Base-by-base conservation (phyloP, 2,329 filamentous ascomycete genomes). In the Alternaria sp. region DNA sequence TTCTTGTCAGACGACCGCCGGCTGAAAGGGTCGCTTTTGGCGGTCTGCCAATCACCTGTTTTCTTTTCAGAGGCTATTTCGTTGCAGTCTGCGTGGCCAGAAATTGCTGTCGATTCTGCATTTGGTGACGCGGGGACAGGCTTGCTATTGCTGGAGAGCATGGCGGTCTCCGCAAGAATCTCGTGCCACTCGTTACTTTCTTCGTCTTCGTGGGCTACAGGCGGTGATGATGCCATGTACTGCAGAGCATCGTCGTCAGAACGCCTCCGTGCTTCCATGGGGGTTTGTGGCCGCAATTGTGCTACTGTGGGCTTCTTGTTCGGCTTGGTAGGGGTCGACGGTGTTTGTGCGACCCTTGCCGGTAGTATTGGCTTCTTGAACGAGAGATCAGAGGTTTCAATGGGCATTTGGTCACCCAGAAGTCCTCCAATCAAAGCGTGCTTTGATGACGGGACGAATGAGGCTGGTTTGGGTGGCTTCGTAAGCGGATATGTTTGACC, bases 81-180 rank as follows among this genome's bases (percentile, higher is more conserved):
- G 5, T 64, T 54, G 11, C 52, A 52, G 40, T 72, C 61, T 17
- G 69, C 71, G 54, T 77, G 78, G 54, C 62, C 74, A 59, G 72
- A 84, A 63, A 72, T 77, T 7, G 78, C 77, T 37, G 66, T 75
- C 5, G 79, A 80, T 5, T 74, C 73, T 42, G 73, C 75, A 37
- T 68, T 63, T 26, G 79, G 79, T 21, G 76, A 80, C 69, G 62
- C 79, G 75, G 70, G 81, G 66, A 71, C 68, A 65, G 58, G 79
- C 73, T 71, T 82, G 39, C 67, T 76, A 51, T 80, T 81, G 65
- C 78, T 80, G 1, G 78, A 79, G 10, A 80, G 59, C 11, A 76
- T 63, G 48, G 71, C 70, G 8, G 57, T 39, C 7, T 65, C 54
- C 17, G 40, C 37, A 24, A 24, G 29, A 51, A 36, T 54, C 5